phyloP scores from a whole-genome alignment of 768 basidiomycete species.

The Botryobasidium botryosum region DNA sequence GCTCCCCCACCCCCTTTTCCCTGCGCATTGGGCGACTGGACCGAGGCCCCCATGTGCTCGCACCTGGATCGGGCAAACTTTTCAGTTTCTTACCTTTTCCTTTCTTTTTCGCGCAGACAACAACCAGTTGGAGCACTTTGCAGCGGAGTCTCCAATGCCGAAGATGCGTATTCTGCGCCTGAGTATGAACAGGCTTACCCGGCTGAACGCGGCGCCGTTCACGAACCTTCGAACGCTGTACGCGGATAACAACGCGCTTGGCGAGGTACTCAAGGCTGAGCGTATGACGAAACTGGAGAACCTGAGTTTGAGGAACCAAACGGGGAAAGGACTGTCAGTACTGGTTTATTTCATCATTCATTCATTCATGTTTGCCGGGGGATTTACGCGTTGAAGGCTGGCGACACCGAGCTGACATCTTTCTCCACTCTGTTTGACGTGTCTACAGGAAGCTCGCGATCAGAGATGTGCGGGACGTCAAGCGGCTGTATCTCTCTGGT shows the following conservation, averaged over 20 bases:
- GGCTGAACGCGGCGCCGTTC: constrained; percentile 42
- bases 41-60: background rate
- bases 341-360: background rate
- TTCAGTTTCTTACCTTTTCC: background rate
- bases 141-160: constrained; percentile 27
- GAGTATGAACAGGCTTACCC: constrained; percentile 61
- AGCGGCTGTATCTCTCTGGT: constrained; percentile 91
- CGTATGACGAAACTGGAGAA: constrained; percentile 65
- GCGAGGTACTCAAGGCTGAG: constrained; percentile 21
- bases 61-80: background rate
- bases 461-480: constrained; percentile 69
- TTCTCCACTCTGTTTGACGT: background rate
- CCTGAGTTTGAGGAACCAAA: constrained; percentile 81
- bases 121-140: constrained; percentile 45
- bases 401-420: background rate
- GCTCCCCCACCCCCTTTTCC: constrained; percentile 1
- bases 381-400: background rate
- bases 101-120: constrained; percentile 33
- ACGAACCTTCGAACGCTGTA: constrained; percentile 76
- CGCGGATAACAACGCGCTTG: constrained; percentile 60
- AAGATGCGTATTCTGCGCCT: constrained; percentile 69
- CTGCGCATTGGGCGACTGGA: too few relatives aligned
- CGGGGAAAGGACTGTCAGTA: constrained; percentile 56
- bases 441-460: constrained; percentile 16
- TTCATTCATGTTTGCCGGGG: background rate